phyloP scores from a whole-genome alignment of 75 land plant species.

The Picea glauca region DNA sequence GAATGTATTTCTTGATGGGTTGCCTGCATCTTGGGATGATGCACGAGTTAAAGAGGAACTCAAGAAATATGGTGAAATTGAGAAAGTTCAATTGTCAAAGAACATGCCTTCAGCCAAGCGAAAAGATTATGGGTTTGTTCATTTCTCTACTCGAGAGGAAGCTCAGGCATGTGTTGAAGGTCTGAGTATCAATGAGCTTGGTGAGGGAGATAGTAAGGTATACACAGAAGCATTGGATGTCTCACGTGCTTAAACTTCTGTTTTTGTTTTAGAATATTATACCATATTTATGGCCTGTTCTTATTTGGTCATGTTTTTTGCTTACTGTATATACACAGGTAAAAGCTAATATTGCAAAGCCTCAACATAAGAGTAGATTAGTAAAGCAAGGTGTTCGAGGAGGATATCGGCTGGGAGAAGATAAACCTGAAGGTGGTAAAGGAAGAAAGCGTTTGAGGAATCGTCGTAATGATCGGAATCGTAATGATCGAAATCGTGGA shows the following conservation, averaged over 20 bases:
- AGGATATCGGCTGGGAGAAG: constrained; percentile 26
- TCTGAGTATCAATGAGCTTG: constrained; percentile 33
- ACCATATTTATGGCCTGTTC: not conserved
- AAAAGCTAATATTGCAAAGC: constrained; percentile 45
- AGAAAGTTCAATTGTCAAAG: constrained; percentile 45
- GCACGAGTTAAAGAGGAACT: constrained; percentile 39
- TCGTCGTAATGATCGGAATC: not conserved
- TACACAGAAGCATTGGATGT: not conserved
- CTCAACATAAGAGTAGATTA: constrained; percentile 35
- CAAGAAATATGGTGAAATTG: constrained; percentile 48
- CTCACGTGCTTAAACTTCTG: not conserved
- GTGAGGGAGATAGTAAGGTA: constrained; percentile 63
- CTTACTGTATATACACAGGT: constrained; percentile 18
- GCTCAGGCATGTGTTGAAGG: constrained; percentile 57
- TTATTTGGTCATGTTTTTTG: not conserved
- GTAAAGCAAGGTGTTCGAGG: constrained; percentile 41
- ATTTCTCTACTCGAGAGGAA: constrained; percentile 38
- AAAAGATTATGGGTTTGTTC: constrained; percentile 59
- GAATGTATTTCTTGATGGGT: constrained; percentile 53
- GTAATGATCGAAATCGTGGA: constrained; percentile 10
- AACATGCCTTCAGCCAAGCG: constrained; percentile 42
- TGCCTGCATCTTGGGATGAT: constrained; percentile 61
- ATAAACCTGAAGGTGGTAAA: constrained; percentile 6
- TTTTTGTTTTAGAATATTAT: not conserved
- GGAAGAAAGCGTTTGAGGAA: constrained; percentile 3